Evolutionary conservation across 441 rosid genomes (phyloP).

Genomic region (Hura crepitans): DNA sequence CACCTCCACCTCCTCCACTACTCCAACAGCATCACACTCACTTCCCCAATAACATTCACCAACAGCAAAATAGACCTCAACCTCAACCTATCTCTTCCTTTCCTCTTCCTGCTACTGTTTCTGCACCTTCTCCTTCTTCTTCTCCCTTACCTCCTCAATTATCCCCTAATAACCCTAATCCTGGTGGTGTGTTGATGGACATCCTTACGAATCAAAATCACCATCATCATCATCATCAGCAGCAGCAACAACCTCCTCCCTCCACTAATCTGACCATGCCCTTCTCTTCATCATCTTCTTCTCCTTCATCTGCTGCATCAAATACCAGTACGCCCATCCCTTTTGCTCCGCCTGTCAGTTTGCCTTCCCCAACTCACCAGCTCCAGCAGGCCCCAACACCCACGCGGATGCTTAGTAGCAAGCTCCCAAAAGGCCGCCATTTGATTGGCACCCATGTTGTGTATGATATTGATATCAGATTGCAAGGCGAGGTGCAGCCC

Average conservation of each 20-base stretch:
- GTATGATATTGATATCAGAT: constrained; percentile 55
- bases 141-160: constrained; percentile 27
- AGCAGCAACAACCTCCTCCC: constrained; percentile 16
- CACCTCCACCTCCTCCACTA: constrained; percentile 32
- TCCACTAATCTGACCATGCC: constrained; percentile 15
- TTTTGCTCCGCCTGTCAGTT: constrained; percentile 37
- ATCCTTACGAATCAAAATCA: constrained; percentile 27
- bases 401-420: constrained; percentile 41
- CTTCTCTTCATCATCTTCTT: constrained; percentile 18
- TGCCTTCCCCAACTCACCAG: constrained; percentile 33
- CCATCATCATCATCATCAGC: not conserved
- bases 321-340: constrained; percentile 31
- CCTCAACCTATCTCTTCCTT: constrained; percentile 25
- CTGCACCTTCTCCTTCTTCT: not conserved
- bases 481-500: constrained; percentile 64
- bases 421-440: constrained; percentile 63
- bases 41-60: constrained; percentile 23
- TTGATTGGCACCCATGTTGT: constrained; percentile 43
- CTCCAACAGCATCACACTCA: constrained; percentile 25
- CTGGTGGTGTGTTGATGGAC: constrained; percentile 39
- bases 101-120: constrained; percentile 20
- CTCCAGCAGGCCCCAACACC: constrained; percentile 23
- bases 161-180: constrained; percentile 29
- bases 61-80: constrained; percentile 28
- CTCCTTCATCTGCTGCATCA: constrained; percentile 19